Evolutionary conservation across 495 filamentous ascomycete species (phyloP), one percentile per base, ranked within the genome.

Genomic region (Lasiosphaeria miniovina): DNA sequence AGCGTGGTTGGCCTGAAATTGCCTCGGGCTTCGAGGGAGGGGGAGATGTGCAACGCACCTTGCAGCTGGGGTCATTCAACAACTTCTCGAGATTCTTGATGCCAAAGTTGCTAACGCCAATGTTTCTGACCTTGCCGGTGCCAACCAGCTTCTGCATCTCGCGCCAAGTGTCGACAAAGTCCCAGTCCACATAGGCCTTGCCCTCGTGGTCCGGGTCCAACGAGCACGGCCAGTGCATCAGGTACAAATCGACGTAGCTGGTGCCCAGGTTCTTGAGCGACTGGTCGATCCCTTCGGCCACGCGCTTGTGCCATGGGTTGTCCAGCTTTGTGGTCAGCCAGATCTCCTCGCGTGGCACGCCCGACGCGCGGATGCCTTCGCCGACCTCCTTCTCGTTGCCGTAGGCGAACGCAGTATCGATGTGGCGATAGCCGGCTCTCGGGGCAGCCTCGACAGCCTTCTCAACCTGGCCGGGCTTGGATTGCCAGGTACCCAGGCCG

Each of bases 271-370:
- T 81, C 74, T 86, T 84, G 55, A 95, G 80, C 4, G 86, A 90
- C 35, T 73, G 77, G 36, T 84, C 80, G 62, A 95, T 84, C 45
- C 86, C 90, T 70, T 90, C 84, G 46, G 85, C 71, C 7, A 75
- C 76, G 8, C 74, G 75, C 68, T 88, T 81, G 77, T 96, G 91
- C 83, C 84, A 90, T 53, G 86, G 75, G 80, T 93, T 93, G 76
- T 90, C 84, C 54, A 94, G 83, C 81, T 95, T 96, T 62, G 90
- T 94, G 48, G 91, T 93, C 71, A 95, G 76, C 83, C 86, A 96
- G 72, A 96, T 88, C 71, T 95, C 78, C 36, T 86, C 81, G 43
- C 91, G 86, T 35, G 90, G 88, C 1, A 96, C 85, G 48, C 90
- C 90, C 9, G 88, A 90, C 62, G 90, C 88, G 60, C 79, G 79